phyloP scores from a whole-genome alignment of 495 filamentous ascomycete species.

The Durotheca rogersii region DNA sequence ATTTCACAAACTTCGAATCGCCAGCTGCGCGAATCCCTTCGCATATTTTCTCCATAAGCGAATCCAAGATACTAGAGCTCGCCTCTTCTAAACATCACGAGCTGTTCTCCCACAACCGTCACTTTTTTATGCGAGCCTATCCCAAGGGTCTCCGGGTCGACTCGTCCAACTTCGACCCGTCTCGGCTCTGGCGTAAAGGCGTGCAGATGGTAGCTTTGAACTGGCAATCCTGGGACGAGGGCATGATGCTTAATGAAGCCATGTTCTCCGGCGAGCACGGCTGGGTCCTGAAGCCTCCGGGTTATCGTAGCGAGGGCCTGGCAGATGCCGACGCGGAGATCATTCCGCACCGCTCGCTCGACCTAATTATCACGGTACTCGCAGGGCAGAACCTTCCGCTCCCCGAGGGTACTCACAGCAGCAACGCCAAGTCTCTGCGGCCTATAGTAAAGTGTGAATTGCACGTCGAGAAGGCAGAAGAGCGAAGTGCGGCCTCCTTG shows the following conservation, averaged over 20 bases:
- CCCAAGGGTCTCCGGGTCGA: constrained; percentile 75
- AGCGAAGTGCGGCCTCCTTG: constrained; percentile 19
- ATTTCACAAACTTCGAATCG: constrained; percentile 65
- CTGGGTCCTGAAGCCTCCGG: constrained; percentile 82
- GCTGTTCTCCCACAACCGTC: constrained; percentile 76
- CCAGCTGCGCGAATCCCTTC: constrained; percentile 61
- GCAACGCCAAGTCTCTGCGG: constrained; percentile 33
- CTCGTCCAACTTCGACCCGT: constrained; percentile 85
- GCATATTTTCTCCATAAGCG: constrained; percentile 84
- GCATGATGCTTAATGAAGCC: constrained; percentile 92
- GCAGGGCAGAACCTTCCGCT: constrained; percentile 48
- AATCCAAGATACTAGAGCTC: constrained; percentile 67
- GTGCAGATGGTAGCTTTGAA: constrained; percentile 94
- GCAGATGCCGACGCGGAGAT: background rate
- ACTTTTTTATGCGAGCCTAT: constrained; percentile 87
- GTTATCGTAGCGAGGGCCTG: constrained; percentile 39
- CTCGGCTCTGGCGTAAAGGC: constrained; percentile 79
- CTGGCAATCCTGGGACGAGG: constrained; percentile 86
- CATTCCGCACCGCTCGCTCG: constrained; percentile 34
- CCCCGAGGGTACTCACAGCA: constrained; percentile 33
- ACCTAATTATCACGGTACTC: constrained; percentile 47
- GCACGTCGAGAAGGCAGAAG: constrained; percentile 65
- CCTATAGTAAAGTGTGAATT: constrained; percentile 72
- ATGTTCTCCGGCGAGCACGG: constrained; percentile 86
- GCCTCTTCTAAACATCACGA: constrained; percentile 53